Conservation (phyloP, 345 rosid genomes). For the Salix exigua region DNA sequence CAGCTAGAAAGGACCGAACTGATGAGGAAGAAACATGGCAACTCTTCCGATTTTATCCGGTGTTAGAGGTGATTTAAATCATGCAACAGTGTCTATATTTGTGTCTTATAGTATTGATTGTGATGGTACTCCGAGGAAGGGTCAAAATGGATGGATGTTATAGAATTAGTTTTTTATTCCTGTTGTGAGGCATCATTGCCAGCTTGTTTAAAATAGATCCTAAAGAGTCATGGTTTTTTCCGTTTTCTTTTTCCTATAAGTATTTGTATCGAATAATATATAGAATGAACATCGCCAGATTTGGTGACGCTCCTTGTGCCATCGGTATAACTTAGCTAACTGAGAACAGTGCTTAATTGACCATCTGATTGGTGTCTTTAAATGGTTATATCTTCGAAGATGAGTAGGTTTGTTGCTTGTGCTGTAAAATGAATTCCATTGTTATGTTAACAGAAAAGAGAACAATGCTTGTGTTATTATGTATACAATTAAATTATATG, state of each 20-base stretch:
- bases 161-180: neutral
- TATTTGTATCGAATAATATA: neutral
- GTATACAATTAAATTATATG: neutral
- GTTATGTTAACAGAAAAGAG: neutral
- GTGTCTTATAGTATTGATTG: neutral
- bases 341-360: too few relatives aligned
- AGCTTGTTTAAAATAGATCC: neutral
- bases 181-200: neutral
- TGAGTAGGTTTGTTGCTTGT: too few relatives aligned
- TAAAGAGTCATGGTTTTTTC: neutral
- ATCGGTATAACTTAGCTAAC: too few relatives aligned
- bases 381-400: too few relatives aligned
- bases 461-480: neutral
- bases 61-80: slow-evolving; percentile 54
- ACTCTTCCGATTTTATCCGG: slow-evolving; percentile 81
- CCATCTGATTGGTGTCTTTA: too few relatives aligned
- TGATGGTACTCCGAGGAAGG: neutral
- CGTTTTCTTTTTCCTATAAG: neutral
- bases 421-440: neutral
- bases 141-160: neutral
- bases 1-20: slow-evolving; percentile 74
- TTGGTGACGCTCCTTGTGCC: neutral
- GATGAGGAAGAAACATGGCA: slow-evolving; percentile 94
- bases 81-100: neutral
- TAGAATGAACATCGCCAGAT: neutral